A percentile compares a stretch with the other conserved stretches of the same genome.
Conservation (phyloP, 768 basidiomycete genomes). For the Suillus alpinus region DNA sequence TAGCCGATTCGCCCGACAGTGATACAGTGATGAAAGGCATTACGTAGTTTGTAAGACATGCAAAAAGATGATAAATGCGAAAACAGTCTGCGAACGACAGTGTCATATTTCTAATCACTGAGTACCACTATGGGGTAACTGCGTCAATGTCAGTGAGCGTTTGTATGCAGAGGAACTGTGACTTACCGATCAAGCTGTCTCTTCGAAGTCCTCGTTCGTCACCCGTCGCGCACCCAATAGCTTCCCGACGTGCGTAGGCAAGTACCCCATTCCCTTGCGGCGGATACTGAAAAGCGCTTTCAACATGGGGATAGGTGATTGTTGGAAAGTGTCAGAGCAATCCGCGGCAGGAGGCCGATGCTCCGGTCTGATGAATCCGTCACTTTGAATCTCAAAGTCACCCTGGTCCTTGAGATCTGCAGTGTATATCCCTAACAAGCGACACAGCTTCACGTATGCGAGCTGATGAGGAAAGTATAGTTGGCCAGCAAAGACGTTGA, state of each 20-base stretch:
- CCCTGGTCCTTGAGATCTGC: conserved; percentile 45
- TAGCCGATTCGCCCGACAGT: too few species aligned
- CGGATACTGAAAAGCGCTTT: conserved; percentile 23
- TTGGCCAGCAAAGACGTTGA: conserved; percentile 46
- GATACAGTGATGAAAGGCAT: too few species aligned
- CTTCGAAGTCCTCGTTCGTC: conserved; percentile 23
- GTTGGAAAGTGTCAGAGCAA: conserved; percentile 25
- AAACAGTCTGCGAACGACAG: not conserved
- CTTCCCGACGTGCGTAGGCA: conserved; percentile 40
- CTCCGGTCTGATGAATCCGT: conserved; percentile 21
- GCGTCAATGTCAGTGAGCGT: not conserved
- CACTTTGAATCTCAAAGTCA: conserved; percentile 29
- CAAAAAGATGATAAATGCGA: too few species aligned
- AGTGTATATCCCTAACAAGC: conserved; percentile 36
- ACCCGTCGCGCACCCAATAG: conserved; percentile 31
- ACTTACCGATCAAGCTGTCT: not conserved
- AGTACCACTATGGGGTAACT: not conserved
- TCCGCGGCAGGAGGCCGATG: conserved; percentile 1
- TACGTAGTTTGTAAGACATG: too few species aligned
- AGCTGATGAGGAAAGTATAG: conserved; percentile 35
- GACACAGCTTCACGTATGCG: conserved; percentile 34
- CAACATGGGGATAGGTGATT: conserved; percentile 33
- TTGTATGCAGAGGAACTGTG: not conserved
- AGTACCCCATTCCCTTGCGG: conserved; percentile 39
- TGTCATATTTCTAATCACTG: not conserved